Conservation (phyloP, 2,329 filamentous ascomycete genomes). For the Didymella keratinophila region DNA sequence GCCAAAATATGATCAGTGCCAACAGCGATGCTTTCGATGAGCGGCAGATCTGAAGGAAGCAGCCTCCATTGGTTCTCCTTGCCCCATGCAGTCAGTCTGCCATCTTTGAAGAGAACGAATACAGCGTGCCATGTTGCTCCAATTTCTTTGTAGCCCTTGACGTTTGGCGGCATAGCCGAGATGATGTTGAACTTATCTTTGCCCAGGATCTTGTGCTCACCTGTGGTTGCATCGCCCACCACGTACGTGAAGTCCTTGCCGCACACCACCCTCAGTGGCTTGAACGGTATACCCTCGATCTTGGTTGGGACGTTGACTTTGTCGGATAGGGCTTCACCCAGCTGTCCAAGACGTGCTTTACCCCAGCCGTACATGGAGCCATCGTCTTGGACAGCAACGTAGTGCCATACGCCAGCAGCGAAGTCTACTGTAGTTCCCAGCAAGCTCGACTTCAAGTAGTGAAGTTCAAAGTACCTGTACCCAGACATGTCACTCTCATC, state of each 20-base stretch:
- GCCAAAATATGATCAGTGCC: conserved; percentile 92
- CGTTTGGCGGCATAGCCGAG: conserved; percentile 62
- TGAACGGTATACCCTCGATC: conserved; percentile 62
- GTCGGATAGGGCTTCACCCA: conserved; percentile 64
- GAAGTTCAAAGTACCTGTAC: not conserved
- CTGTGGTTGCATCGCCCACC: conserved; percentile 61
- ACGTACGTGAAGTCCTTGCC: conserved; percentile 88
- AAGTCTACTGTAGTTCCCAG: conserved; percentile 64
- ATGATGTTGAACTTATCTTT: conserved; percentile 75
- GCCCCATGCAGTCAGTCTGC: conserved; percentile 76
- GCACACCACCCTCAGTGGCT: conserved; percentile 73
- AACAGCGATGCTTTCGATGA: conserved; percentile 70
- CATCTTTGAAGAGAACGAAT: conserved; percentile 71
- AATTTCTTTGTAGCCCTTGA: conserved; percentile 71
- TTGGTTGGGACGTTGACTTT: conserved; percentile 40
- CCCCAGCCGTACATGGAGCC: conserved; percentile 91
- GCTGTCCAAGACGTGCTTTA: conserved; percentile 82
- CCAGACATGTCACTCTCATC: conserved; percentile 1
- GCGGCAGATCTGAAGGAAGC: conserved; percentile 67
- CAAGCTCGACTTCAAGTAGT: not conserved
- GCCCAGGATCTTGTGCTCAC: conserved; percentile 73
- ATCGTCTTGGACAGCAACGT: conserved; percentile 74
- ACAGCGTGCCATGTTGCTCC: conserved; percentile 84
- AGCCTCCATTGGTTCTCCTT: conserved; percentile 86
- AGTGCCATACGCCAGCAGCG: conserved; percentile 79